phyloP scores from a whole-genome alignment of 2,329 filamentous ascomycete species.

The Arthrinium phaeospermum region DNA sequence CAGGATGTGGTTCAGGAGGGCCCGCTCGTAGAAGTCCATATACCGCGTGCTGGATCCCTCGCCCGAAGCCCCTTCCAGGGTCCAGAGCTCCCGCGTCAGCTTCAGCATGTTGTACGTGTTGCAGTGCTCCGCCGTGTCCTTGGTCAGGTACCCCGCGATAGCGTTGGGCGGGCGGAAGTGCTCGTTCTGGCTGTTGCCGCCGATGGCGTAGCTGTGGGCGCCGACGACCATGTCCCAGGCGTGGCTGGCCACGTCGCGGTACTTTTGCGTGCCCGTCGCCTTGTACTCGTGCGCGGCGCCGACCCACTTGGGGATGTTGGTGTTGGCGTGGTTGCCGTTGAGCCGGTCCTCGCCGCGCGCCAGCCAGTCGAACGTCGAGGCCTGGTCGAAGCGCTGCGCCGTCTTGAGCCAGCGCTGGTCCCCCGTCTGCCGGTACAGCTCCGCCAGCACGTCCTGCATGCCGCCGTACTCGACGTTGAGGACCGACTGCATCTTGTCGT shows the following conservation, averaged over 20 bases:
- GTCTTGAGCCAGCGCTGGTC: constrained; percentile 52
- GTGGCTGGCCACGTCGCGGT: constrained; percentile 55
- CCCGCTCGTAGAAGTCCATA: constrained; percentile 60
- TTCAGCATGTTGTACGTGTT: constrained; percentile 65
- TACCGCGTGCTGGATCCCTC: constrained; percentile 41
- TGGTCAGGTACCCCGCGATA: constrained; percentile 49
- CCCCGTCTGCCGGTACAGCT: constrained; percentile 52
- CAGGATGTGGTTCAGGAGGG: constrained; percentile 56
- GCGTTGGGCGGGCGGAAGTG: constrained; percentile 55
- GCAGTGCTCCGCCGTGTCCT: constrained; percentile 57
- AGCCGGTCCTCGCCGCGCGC: constrained; percentile 51
- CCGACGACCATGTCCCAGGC: constrained; percentile 54
- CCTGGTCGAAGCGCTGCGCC: constrained; percentile 57
- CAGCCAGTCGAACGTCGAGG: constrained; percentile 51
- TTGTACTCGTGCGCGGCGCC: constrained; percentile 55
- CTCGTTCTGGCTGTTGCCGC: constrained; percentile 59
- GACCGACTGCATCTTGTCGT: constrained; percentile 53
- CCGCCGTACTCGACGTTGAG: constrained; percentile 57
- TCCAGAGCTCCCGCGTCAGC: constrained; percentile 57
- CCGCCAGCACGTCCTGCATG: constrained; percentile 58
- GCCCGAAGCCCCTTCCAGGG: constrained; percentile 40
- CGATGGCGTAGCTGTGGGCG: constrained; percentile 57
- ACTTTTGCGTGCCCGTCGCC: constrained; percentile 49
- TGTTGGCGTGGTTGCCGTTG: constrained; percentile 57
- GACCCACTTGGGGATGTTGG: constrained; percentile 60